A percentile compares a stretch with the other conserved stretches of the same genome.
These are phyloP conservation scores for Suillus subalutaceus DNA, from an alignment of 768 basidiomycete genomes.

Conservation along the genomic window DNA sequence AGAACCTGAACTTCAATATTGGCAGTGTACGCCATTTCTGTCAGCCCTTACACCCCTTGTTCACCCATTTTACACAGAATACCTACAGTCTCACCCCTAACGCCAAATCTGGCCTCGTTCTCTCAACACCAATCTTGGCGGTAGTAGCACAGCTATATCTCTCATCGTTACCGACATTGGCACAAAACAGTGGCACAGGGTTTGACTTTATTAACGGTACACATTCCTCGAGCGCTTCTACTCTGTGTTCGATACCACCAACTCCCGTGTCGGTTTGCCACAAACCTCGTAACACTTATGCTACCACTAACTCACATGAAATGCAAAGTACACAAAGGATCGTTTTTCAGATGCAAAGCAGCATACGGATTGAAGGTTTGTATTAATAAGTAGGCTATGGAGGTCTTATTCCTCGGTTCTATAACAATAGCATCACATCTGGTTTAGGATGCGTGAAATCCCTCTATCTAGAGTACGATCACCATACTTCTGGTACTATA, in stretches of 20 bases:
- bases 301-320: conserved; percentile 30
- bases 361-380: background rate
- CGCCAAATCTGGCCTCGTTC: conserved; percentile 46
- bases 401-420: background rate
- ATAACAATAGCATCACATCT: background rate
- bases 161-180: conserved; percentile 43
- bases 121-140: conserved; percentile 49
- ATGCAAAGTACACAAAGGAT: background rate
- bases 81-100: conserved; percentile 46
- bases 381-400: background rate
- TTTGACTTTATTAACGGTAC: conserved; percentile 61
- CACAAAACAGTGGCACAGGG: conserved; percentile 42
- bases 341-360: background rate
- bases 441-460: background rate
- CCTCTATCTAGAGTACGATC: background rate
- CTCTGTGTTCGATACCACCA: conserved; percentile 63
- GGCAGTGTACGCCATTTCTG: background rate
- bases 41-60: background rate
- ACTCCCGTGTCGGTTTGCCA: conserved; percentile 40
- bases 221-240: conserved; percentile 67
- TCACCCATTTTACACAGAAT: conserved; percentile 15
- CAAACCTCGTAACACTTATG: conserved; percentile 31
- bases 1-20: conserved; percentile 16
- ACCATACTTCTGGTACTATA: background rate
- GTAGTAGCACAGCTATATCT: conserved; percentile 38